Evolutionary conservation across 2,329 filamentous ascomycete species (phyloP), one percentile per base, ranked within the genome.

Genomic region (Calonectria ilicicola): DNA sequence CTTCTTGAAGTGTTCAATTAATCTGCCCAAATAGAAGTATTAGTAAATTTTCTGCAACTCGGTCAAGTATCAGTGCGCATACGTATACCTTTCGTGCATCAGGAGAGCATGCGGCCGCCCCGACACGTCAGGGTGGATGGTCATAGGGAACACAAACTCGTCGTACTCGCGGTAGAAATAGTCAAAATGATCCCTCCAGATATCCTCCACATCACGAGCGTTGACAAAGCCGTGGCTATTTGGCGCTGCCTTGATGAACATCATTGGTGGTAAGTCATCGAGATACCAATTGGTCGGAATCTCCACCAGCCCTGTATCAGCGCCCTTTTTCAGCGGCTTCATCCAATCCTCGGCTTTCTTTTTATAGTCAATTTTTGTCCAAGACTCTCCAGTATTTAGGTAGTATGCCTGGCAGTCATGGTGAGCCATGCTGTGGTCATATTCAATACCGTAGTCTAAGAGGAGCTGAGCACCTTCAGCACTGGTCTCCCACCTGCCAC

Each of bases 91-190:
- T 82, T 95, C 92, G 75, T 94, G 92, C 93, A 95, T 94, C 8
- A 94, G 84, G 32, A 95, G 77, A 0, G 91, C 93, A 82, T 95
- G 93, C 0, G 93, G 93, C 21, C 92, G 87, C 0, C 93, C 93
- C 3, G 89, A 92, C 0, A 93, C 91, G 78, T 95, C 93, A 0
- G 93, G 93, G 81, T 95, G 93, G 42, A 95, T 92, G 0, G 93
- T 95, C 82, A 95, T 93, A 0, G 93, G 93, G 77, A 95, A 95
- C 65, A 94, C 89, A 74, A 95, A 95, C 76, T 94, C 92, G 76
- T 95, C 93, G 74, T 94, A 93, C 81, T 95, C 92, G 32, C 93
- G 87, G 81, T 95, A 95, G 78, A 93, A 94, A 82, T 94, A 95
- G 77, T 92, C 89, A 72, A 93, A 93, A 74, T 93, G 91, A 72